Evolutionary conservation across 2,329 filamentous ascomycete species (phyloP).

Genomic region (Colletotrichum australisinense): DNA sequence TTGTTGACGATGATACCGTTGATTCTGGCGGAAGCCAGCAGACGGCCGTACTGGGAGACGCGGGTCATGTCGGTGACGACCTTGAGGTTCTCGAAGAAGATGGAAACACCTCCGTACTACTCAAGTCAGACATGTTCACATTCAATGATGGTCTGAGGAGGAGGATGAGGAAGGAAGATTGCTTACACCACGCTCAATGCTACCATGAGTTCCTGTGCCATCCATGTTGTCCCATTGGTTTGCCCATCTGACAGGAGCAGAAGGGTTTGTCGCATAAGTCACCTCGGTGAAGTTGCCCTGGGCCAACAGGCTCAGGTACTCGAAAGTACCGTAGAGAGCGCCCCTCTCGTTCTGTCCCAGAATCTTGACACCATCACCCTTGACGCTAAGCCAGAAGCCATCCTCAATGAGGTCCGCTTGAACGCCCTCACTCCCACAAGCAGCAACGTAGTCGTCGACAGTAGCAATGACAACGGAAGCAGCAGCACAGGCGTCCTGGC

Average conservation of each 20-base stretch:
- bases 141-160: background rate
- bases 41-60: constrained; percentile 70
- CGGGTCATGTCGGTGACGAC: constrained; percentile 70
- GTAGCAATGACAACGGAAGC: constrained; percentile 39
- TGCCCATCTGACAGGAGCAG: constrained; percentile 73
- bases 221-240: constrained; percentile 82
- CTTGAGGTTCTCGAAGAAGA: constrained; percentile 72
- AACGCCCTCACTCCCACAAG: constrained; percentile 56
- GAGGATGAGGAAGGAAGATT: background rate
- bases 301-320: constrained; percentile 74
- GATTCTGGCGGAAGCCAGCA: constrained; percentile 73
- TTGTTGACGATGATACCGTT: constrained; percentile 79
- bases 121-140: background rate
- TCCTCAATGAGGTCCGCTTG: constrained; percentile 58
- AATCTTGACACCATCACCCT: constrained; percentile 63
- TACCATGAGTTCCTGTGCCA: constrained; percentile 51
- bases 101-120: constrained; percentile 71
- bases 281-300: constrained; percentile 60
- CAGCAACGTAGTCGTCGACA: constrained; percentile 38
- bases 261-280: constrained; percentile 64
- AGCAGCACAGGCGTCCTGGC: constrained; percentile 10
- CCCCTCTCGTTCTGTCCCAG: constrained; percentile 75
- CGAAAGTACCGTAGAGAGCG: constrained; percentile 76
- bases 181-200: constrained; percentile 69
- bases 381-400: constrained; percentile 70